Base-by-base conservation (phyloP, 2,329 filamentous ascomycete genomes). In the Hawksworthiomyces lignivorus region DNA sequence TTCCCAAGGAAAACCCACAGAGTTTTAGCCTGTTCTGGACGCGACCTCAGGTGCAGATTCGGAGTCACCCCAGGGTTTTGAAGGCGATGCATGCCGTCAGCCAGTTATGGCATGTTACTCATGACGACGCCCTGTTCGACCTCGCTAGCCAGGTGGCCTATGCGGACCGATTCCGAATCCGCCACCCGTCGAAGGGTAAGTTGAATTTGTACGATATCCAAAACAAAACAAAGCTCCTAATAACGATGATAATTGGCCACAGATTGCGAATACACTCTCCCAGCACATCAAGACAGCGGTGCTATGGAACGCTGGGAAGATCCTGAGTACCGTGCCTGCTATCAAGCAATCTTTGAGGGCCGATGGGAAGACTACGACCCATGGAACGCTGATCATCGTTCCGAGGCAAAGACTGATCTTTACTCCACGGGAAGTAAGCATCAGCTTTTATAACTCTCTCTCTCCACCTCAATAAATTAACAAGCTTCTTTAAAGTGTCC, bases 311-410 rank as follows among this genome's bases (percentile, higher is more conserved):
- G 73, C 9, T 78, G 74, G 74, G 73, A 77, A 53, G 67, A 72
- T 36, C 60, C 64, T 1, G 71, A 72, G 32, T 77, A 78, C 47
- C 56, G 71, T 5, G 58, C 62, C 6, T 77, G 82, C 4, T 86
- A 84, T 56, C 65, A 72, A 39, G 60, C 69, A 15, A 72, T 86
- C 38, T 75, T 77, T 44, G 57, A 70, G 36, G 82, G 82, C 0
- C 62, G 69, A 8, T 85, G 81, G 80, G 80, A 84, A 52, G 62
- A 73, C 12, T 82, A 80, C 50, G 79, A 85, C 51, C 72, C 80
- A 0, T 85, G 76, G 69, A 78, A 84, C 55, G 70, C 72, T 0
- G 73, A 70, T 45, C 39, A 49, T n/a, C 45, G 54, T 4, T 41
- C 46, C 7, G 44, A 54, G 18, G 54, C 53, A 7, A 45, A 49